Conservation (phyloP, 2,329 filamentous ascomycete species). For the Trichoderma simmonsii region DNA sequence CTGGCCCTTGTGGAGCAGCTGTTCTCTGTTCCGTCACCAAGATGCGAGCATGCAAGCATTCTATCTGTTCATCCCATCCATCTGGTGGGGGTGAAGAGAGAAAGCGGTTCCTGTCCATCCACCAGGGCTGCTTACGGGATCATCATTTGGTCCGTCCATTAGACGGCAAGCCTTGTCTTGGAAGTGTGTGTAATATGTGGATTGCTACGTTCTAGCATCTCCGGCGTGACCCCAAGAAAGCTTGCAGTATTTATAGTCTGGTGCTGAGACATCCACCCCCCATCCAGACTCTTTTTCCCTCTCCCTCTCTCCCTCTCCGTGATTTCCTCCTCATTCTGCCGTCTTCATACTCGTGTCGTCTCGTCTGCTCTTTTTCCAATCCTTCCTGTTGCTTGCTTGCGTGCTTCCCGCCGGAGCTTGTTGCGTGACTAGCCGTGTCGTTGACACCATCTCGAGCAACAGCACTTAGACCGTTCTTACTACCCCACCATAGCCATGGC, state of each 20-base stretch:
- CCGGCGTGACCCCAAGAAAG: not conserved
- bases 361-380: not conserved
- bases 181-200: not conserved
- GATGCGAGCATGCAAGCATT: not conserved
- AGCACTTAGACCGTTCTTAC: not conserved
- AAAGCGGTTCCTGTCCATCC: not conserved
- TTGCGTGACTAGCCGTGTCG: slow-evolving; percentile 1
- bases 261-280: not conserved
- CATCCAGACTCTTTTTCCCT: not conserved
- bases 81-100: not conserved
- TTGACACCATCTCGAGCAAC: slow-evolving; percentile 3
- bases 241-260: slow-evolving; percentile 10
- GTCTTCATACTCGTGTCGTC: not conserved
- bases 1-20: not conserved
- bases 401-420: slow-evolving; percentile 7
- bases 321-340: not conserved
- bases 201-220: slow-evolving; percentile 7
- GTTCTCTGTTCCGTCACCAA: not conserved
- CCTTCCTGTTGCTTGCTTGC: not conserved
- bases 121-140: slow-evolving; percentile 11
- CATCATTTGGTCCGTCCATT: not conserved
- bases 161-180: not conserved
- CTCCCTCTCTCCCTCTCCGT: not conserved
- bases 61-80: not conserved
- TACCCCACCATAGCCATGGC: slow-evolving; percentile 47